Conservation (phyloP, 169 alveolate genomes). For the Miamiensis avidus region DNA sequence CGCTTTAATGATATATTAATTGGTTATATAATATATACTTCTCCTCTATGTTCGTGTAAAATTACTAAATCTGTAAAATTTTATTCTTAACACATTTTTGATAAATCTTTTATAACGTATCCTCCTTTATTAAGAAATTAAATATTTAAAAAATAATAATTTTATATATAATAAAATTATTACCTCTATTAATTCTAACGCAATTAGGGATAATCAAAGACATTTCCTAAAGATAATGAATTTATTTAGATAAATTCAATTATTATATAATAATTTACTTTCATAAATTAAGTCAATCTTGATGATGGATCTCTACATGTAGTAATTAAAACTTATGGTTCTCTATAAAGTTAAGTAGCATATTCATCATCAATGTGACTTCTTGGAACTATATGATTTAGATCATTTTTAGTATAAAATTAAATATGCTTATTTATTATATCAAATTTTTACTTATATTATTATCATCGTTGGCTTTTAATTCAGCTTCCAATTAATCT, state of each 20-base stretch:
- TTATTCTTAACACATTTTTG: constrained; percentile 91
- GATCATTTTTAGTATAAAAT: not conserved
- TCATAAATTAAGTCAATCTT: constrained; percentile 94
- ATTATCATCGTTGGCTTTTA: constrained; percentile 83
- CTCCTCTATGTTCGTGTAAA: constrained; percentile 96
- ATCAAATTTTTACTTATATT: constrained; percentile 51
- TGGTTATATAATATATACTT: constrained; percentile 11
- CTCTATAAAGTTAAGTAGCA: constrained; percentile 87
- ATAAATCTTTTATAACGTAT: constrained; percentile 94
- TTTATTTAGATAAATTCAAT: too few relatives aligned
- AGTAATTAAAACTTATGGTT: constrained; percentile 96
- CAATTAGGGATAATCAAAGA: constrained; percentile 94
- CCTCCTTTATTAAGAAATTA: too few relatives aligned
- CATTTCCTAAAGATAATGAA: too few relatives aligned
- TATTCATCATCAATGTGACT: constrained; percentile 93
- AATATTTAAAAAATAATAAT: too few relatives aligned
- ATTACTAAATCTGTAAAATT: constrained; percentile 94
- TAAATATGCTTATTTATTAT: not conserved
- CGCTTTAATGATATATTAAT: too few relatives aligned
- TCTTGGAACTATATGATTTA: constrained; percentile 59
- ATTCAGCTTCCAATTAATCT: constrained; percentile 76
- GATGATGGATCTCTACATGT: constrained; percentile 96
- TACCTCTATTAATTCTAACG: constrained; percentile 95
- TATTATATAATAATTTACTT: too few relatives aligned
- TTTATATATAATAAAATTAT: too few relatives aligned